phyloP scores from a whole-genome alignment of 129 eudicot genomes.

The Heracleum sosnowskyi region DNA sequence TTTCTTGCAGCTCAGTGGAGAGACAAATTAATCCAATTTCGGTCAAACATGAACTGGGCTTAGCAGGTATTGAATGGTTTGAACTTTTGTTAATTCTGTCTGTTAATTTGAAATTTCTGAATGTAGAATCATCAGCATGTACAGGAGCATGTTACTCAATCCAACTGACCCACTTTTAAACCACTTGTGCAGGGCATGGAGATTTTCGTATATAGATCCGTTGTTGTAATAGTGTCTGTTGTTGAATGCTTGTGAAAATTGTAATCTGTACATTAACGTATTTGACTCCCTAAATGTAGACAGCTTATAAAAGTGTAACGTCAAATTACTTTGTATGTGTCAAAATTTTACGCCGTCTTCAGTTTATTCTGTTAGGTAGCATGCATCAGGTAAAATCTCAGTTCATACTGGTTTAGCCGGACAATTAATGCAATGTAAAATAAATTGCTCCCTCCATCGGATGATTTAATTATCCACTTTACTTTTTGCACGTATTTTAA shows the following conservation, averaged over 20 bases:
- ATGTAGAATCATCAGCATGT: not conserved
- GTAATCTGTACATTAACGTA: not conserved
- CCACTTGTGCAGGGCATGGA: not conserved
- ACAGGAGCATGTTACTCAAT: not conserved
- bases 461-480: no score
- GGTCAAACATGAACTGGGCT: conserved; percentile 36
- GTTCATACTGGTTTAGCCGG: not conserved
- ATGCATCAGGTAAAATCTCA: not conserved
- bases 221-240: not conserved
- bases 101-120: not conserved
- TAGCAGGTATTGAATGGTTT: conserved; percentile 30
- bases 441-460: no score
- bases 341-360: not conserved
- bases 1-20: conserved; percentile 63
- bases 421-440: not conserved
- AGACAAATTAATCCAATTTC: conserved; percentile 64
- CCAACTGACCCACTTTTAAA: not conserved
- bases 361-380: not conserved
- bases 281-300: not conserved
- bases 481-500: no score
- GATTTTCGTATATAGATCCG: conserved; percentile 7
- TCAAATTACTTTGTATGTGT: not conserved
- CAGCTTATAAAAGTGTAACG: not conserved
- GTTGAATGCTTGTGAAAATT: not conserved
- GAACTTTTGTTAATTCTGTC: not conserved